These are phyloP conservation scores for Cordyceps fumosorosea DNA, from an alignment of 2,329 filamentous ascomycete species.

Conservation along the genomic window DNA sequence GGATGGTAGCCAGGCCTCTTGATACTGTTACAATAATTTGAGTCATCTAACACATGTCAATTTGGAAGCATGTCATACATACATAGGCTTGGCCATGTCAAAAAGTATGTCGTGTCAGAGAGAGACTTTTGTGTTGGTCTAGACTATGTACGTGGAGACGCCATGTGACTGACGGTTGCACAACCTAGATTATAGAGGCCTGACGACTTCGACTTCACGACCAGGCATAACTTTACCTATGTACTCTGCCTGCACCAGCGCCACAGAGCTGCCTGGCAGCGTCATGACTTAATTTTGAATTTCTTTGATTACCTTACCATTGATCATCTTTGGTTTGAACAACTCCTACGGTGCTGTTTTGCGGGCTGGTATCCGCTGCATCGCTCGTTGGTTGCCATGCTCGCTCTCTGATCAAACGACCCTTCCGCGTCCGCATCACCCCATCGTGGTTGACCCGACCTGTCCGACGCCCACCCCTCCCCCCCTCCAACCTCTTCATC, in stretches of 20 bases:
- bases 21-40: too few species aligned
- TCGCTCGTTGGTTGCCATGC: background rate
- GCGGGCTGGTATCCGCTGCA: background rate
- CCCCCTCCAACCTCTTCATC: background rate
- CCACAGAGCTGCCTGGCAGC: conserved; percentile 1
- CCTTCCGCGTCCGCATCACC: background rate
- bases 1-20: too few species aligned
- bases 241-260: background rate
- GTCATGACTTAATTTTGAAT: background rate
- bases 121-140: background rate
- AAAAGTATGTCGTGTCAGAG: too few species aligned
- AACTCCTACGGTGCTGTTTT: background rate
- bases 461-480: background rate
- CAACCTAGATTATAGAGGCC: background rate
- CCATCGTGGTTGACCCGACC: too few species aligned
- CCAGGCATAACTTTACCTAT: background rate
- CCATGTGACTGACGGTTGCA: conserved; percentile 10
- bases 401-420: background rate
- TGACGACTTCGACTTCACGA: background rate
- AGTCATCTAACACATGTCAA: too few species aligned
- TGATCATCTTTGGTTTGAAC: background rate
- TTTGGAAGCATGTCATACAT: too few species aligned
- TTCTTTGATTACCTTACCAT: too few species aligned
- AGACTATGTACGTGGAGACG: background rate
- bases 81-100: too few species aligned